phyloP scores from a whole-genome alignment of 176 grass and related monocot species.

The Bothriochloa decipiens region DNA sequence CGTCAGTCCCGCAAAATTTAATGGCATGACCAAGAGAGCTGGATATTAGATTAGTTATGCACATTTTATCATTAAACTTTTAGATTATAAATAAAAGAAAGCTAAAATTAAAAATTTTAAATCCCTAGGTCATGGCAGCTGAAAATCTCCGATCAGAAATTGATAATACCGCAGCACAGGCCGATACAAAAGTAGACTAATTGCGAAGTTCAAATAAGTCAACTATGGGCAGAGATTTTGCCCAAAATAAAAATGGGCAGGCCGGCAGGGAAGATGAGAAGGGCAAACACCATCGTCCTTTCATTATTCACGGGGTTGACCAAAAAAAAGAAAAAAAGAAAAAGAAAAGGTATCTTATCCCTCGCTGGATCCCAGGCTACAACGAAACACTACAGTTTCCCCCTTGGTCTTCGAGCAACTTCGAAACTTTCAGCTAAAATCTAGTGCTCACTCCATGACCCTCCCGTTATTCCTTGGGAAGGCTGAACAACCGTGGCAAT shows the following conservation, averaged over 20 bases:
- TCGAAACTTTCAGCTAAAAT: slow-evolving; percentile 2
- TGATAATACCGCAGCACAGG: neutral
- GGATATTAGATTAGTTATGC: neutral
- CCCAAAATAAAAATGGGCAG: neutral
- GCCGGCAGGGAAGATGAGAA: neutral
- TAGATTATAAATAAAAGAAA: neutral
- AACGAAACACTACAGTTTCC: neutral
- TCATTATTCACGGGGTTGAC: slow-evolving; percentile 33
- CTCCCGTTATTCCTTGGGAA: slow-evolving; percentile 25
- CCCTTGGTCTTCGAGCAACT: slow-evolving; percentile 13
- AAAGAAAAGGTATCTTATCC: slow-evolving; percentile 2
- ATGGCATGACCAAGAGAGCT: neutral
- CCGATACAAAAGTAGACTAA: neutral
- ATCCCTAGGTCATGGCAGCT: neutral
- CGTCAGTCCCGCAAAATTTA: neutral
- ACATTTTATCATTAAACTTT: neutral
- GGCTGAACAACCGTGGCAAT: neutral
- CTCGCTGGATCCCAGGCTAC: slow-evolving; percentile 12
- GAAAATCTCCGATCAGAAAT: neutral
- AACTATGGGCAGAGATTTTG: neutral
- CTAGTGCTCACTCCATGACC: neutral
- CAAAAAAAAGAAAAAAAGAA: neutral
- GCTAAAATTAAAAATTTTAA: neutral
- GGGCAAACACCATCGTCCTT: neutral
- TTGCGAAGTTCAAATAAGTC: neutral